Evolutionary conservation across 495 filamentous ascomycete species (phyloP).

Genomic region (Aspergillus indologenus): DNA sequence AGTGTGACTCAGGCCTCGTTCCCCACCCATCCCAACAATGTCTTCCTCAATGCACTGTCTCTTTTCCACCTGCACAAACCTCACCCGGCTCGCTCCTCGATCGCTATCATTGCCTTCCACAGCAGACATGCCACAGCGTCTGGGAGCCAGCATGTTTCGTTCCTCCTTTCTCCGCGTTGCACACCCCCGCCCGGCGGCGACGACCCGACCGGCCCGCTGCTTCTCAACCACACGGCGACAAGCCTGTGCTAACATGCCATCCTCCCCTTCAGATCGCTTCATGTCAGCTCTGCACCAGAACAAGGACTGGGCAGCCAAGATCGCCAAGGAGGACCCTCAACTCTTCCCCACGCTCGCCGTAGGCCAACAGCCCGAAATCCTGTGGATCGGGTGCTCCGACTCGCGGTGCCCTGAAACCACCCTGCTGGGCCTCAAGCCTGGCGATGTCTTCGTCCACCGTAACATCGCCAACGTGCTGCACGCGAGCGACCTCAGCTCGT

Average conservation of each 20-base stretch:
- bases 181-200: too few species aligned
- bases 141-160: not conserved
- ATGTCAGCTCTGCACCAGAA: constrained; percentile 46
- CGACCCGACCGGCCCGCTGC: not conserved
- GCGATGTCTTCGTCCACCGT: constrained; percentile 90
- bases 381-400: constrained; percentile 94
- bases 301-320: constrained; percentile 68
- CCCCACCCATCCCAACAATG: not conserved
- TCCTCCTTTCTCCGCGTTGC: not conserved
- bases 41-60: not conserved
- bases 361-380: constrained; percentile 72
- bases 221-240: not conserved
- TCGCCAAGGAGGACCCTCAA: constrained; percentile 60
- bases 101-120: not conserved
- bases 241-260: constrained; percentile 1
- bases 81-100: not conserved
- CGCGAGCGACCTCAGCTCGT: constrained; percentile 70
- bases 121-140: not conserved
- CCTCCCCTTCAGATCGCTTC: constrained; percentile 30
- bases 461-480: constrained; percentile 91
- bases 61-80: not conserved
- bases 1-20: not conserved
- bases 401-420: constrained; percentile 86
- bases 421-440: constrained; percentile 73
- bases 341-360: constrained; percentile 67